These are phyloP conservation scores for Pseudogymnoascus sp. DNA, from an alignment of 2,329 filamentous ascomycete species.

Conservation along the genomic window DNA sequence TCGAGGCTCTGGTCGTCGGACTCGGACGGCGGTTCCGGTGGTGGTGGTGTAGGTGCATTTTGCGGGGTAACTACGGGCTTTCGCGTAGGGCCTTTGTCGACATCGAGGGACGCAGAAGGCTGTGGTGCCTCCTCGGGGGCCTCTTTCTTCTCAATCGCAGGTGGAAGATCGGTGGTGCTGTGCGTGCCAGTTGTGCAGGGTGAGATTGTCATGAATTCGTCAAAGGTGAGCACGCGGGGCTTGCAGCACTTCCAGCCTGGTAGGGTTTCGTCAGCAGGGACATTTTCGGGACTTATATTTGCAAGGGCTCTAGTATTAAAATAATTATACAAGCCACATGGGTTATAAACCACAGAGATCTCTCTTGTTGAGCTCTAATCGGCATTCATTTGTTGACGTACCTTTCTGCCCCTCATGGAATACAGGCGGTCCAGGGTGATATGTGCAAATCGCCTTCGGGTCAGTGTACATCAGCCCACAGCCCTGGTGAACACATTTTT, in stretches of 20 bases:
- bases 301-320: constrained; percentile 4
- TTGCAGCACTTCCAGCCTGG: constrained; percentile 99
- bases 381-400: constrained; percentile 36
- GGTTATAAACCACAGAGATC: neutral
- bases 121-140: constrained; percentile 33
- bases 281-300: constrained; percentile 7
- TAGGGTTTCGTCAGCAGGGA: neutral
- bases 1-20: constrained; percentile 72
- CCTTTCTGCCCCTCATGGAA: constrained; percentile 99
- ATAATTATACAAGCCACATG: constrained; percentile 10
- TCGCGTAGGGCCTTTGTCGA: constrained; percentile 42
- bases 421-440: constrained; percentile 87
- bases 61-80: constrained; percentile 38
- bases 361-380: neutral
- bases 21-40: constrained; percentile 67
- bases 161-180: constrained; percentile 70
- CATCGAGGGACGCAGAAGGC: constrained; percentile 12
- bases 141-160: constrained; percentile 51
- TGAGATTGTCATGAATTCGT: constrained; percentile 89
- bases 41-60: constrained; percentile 31
- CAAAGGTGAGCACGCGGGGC: constrained; percentile 89
- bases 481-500: constrained; percentile 93
- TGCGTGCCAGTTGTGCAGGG: constrained; percentile 92
- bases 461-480: constrained; percentile 86
- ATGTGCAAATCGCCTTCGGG: constrained; percentile 73